These are phyloP conservation scores for Clavispora santaluciae DNA, from an alignment of 805 yeast genomes.

Conservation along the genomic window DNA sequence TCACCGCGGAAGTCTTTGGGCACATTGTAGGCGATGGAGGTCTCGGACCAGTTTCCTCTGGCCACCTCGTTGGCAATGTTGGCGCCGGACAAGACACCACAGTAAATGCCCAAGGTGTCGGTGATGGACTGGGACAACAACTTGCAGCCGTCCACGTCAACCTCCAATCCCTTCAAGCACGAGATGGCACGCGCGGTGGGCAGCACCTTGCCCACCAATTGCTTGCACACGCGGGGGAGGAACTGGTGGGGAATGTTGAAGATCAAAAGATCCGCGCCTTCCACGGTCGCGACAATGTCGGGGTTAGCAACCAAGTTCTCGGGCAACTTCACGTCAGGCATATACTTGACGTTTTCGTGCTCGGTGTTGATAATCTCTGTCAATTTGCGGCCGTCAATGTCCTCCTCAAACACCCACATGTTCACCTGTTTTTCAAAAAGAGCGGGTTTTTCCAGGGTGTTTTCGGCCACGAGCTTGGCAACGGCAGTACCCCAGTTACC, in stretches of 20 bases:
- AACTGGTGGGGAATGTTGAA: conserved; percentile 46
- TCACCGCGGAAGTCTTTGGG: conserved; percentile 38
- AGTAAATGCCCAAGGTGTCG: conserved; percentile 38
- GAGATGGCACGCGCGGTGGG: conserved; percentile 40
- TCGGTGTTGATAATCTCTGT: conserved; percentile 39
- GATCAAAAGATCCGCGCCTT: conserved; percentile 39
- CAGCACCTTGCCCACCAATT: conserved; percentile 35
- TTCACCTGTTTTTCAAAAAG: conserved; percentile 34
- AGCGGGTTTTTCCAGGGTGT: conserved; percentile 35
- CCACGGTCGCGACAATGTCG: conserved; percentile 32
- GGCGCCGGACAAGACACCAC: conserved; percentile 47
- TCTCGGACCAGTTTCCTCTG: conserved; percentile 43
- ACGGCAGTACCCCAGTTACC: conserved; percentile 48
- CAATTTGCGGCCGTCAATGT: conserved; percentile 36
- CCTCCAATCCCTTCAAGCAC: conserved; percentile 44
- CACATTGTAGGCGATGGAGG: conserved; percentile 39
- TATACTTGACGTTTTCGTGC: conserved; percentile 42
- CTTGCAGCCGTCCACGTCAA: conserved; percentile 38
- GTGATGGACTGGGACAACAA: conserved; percentile 41
- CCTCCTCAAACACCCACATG: conserved; percentile 45
- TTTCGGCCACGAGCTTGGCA: conserved; percentile 42
- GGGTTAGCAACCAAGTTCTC: conserved; percentile 38
- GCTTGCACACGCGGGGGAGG: conserved; percentile 34
- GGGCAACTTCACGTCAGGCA: conserved; percentile 41
- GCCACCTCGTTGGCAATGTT: conserved; percentile 45